These are phyloP conservation scores for Candida odintsovae DNA, from an alignment of 805 yeast species.

Conservation along the genomic window DNA sequence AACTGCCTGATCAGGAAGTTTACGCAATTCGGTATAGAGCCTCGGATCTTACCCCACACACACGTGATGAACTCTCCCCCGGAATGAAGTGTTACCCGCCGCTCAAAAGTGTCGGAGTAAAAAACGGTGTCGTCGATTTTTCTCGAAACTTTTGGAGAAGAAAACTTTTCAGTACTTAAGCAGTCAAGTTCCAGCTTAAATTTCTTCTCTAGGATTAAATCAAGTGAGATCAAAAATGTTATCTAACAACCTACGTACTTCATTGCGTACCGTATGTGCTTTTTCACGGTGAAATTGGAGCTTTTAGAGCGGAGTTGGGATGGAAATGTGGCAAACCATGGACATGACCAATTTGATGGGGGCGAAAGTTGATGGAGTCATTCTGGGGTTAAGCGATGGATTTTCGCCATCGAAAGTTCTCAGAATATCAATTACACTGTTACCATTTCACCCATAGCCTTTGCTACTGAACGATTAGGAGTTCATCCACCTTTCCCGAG, in stretches of 20 bases:
- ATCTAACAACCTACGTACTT: slow-evolving; percentile 22
- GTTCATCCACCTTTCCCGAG: neutral
- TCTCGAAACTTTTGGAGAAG: neutral
- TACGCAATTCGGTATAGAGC: too few species aligned
- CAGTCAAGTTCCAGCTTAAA: neutral
- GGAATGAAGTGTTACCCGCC: neutral
- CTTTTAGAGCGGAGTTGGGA: neutral
- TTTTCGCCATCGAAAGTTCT: neutral
- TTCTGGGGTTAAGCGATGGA: neutral
- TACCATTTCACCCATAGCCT: neutral
- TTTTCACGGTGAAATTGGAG: neutral
- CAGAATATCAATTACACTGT: neutral
- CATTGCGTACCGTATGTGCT: slow-evolving; percentile 22
- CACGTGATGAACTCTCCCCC: neutral
- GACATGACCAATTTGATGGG: neutral
- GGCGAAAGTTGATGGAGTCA: neutral
- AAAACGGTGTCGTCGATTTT: neutral
- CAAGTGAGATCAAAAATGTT: slow-evolving; percentile 17
- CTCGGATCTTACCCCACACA: neutral
- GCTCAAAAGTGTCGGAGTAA: neutral
- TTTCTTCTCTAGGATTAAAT: neutral
- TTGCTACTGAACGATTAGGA: neutral
- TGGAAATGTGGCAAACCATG: neutral
- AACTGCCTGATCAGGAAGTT: neutral
- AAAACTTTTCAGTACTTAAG: neutral